phyloP scores from a whole-genome alignment of 257 asterid species.

The Capsicum rhomboideum region DNA sequence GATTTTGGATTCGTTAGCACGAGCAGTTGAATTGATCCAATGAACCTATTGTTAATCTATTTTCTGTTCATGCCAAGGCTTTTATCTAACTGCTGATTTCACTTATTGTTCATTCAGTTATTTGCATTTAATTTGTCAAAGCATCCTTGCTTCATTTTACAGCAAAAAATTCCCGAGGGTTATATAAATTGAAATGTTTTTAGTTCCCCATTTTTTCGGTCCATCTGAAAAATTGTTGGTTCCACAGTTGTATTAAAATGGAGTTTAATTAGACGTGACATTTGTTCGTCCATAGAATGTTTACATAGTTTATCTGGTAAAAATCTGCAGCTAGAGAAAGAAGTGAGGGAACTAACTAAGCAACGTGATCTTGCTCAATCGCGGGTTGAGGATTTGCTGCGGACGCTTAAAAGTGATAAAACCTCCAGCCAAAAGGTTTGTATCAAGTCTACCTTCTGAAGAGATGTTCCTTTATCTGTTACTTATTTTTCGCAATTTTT shows the following conservation, averaged over 20 bases:
- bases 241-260: not conserved
- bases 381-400: constrained; percentile 55
- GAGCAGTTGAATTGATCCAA: not conserved
- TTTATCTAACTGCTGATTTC: not conserved
- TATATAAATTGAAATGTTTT: not conserved
- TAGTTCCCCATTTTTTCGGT: not conserved
- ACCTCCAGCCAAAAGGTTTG: constrained; percentile 22
- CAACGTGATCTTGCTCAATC: constrained; percentile 70
- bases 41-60: not conserved
- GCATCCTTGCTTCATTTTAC: not conserved
- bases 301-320: constrained; percentile 3
- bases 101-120: not conserved
- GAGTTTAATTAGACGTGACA: not conserved
- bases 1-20: not conserved
- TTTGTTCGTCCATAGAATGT: not conserved
- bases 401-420: constrained; percentile 33
- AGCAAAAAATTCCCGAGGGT: not conserved
- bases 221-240: not conserved
- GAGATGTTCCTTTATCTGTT: not conserved
- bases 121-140: not conserved
- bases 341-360: constrained; percentile 70
- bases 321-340: constrained; percentile 78
- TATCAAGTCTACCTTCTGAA: not conserved
- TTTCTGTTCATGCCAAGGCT: not conserved
- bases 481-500: constrained; percentile 2